Evolutionary conservation across 345 rosid genomes (phyloP), one percentile per base, ranked within the genome.

Genomic region (Firmiana major): DNA sequence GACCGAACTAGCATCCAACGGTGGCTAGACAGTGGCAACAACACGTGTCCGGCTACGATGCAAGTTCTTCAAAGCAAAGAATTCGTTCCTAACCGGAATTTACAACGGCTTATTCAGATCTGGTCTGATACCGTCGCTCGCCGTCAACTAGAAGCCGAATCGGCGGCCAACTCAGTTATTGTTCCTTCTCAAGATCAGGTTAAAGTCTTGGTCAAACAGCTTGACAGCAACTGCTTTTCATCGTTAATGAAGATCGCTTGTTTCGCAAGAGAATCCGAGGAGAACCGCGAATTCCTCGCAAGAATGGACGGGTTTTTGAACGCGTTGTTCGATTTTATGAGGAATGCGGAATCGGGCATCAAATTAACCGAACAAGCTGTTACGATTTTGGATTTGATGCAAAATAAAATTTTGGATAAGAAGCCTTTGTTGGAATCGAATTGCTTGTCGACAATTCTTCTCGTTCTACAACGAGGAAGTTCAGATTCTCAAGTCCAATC

Each of bases 21-120:
- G 21, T 96, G 99, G 99, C 89, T 96, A 65, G 97, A 92, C 63
- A 79, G 85, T 65, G 99, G 99, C 26, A 85, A 93, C 87, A 90
- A 89, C 82, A 96, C 97, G 16, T 96, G 97, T 75, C 99, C 98
- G 21, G 94, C 97, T 71, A 93, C 99, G 79, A 96, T 96, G 99
- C 99, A 93, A 82, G 85, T 91, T 10, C 97, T 96, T 42, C 90
- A 65, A 54, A 86, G 77, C 53, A 92, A 84, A 40, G 97, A 96
- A 3, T 67, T 93, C 3, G 92, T 93, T 16, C 99, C 98, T 0
- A 96, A 96, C 85, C 89, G 88, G 63, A 92, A 86, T 38, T 84
- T 96, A 59, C 94, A 89, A 64, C 94, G 98, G 0, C 95, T 93
- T 59, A 96, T 96, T 79, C 86, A 86, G 82, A 80, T 79, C 88